phyloP scores from a whole-genome alignment of 306 rosid genomes.

The Cicer chorassanicum region DNA sequence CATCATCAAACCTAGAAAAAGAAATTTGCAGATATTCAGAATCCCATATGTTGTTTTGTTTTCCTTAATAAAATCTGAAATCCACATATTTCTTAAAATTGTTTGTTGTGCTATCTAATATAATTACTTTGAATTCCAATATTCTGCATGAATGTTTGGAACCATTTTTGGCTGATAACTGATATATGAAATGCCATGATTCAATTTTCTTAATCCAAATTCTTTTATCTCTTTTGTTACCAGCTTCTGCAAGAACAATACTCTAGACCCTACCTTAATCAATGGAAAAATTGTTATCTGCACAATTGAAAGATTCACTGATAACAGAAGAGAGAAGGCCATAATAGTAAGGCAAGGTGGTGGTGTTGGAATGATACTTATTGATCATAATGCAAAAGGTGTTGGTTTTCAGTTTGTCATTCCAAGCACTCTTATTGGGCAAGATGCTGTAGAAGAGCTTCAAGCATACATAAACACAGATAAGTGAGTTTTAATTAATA shows the following conservation, averaged over 20 bases:
- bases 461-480: constrained; percentile 58
- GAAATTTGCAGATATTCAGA: no score
- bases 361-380: constrained; percentile 75
- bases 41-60: no score
- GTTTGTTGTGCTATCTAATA: no score
- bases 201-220: no score
- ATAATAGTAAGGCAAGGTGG: constrained; percentile 56
- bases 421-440: constrained; percentile 67
- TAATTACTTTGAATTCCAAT: no score
- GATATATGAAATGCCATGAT: neutral
- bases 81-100: no score
- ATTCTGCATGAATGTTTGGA: no score
- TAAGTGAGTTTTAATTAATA: constrained; percentile 57
- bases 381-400: constrained; percentile 63
- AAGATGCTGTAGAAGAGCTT: constrained; percentile 62
- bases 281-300: constrained; percentile 70
- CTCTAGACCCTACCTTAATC: constrained; percentile 58
- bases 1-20: no score
- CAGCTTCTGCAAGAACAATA: constrained; percentile 76
- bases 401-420: constrained; percentile 67
- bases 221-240: constrained; percentile 33
- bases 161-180: constrained; percentile 5
- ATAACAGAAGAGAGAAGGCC: constrained; percentile 52
- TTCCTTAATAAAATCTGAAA: no score
- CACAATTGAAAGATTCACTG: constrained; percentile 52